These are phyloP conservation scores for Cadophora luteo-olivacea DNA, from an alignment of 2,329 filamentous ascomycete species.

Conservation along the genomic window DNA sequence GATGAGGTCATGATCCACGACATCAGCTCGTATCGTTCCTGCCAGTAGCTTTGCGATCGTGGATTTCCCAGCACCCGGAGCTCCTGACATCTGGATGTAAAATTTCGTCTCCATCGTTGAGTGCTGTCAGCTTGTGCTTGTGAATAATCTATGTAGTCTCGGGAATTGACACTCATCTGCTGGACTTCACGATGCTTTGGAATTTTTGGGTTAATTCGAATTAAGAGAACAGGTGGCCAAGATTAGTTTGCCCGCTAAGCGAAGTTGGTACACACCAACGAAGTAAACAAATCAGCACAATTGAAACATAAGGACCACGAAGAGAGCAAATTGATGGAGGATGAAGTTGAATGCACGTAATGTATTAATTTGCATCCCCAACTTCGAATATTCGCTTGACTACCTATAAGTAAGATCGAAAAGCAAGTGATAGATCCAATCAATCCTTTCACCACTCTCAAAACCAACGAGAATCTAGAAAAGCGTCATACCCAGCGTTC, in stretches of 20 bases:
- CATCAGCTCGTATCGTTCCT: neutral
- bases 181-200: no score
- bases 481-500: slow-evolving; percentile 23
- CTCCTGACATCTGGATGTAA: neutral
- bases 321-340: neutral
- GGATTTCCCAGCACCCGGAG: neutral
- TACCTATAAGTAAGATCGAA: neutral
- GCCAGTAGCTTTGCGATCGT: neutral
- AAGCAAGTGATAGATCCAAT: neutral
- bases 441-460: neutral
- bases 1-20: neutral
- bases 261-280: no score
- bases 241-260: no score
- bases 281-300: no score
- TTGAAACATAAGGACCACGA: no score
- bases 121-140: neutral
- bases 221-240: no score
- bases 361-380: no score
- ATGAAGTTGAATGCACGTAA: no score
- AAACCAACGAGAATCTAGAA: neutral
- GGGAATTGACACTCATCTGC: no score
- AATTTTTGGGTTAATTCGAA: no score
- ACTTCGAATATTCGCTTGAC: neutral
- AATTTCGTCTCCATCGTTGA: neutral
- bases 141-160: neutral